Conservation (phyloP, 1,139 yeast genomes). For the Geotrichum candidum region DNA sequence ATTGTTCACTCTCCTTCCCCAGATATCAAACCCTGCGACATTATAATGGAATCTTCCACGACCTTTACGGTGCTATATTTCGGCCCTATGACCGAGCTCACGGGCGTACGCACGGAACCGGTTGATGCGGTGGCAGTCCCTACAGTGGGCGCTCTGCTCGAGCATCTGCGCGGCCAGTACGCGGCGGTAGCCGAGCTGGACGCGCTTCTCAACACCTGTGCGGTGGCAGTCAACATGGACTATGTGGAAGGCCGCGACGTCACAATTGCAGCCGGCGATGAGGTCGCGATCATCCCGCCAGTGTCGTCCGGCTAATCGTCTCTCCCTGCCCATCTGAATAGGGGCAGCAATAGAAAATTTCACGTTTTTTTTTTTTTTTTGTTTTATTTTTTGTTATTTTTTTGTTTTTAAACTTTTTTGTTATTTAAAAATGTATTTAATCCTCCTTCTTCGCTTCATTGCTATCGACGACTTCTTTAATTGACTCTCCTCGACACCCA, state of each 20-base stretch:
- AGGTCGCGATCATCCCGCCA: conserved; percentile 38
- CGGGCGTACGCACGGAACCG: conserved; percentile 1
- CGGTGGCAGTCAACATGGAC: conserved; percentile 34
- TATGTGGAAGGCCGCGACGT: conserved; percentile 28
- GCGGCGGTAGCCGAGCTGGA: neutral
- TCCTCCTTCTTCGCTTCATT: neutral
- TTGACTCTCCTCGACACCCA: neutral
- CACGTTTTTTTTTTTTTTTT: neutral
- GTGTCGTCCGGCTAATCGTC: conserved; percentile 35
- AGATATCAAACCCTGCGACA: neutral
- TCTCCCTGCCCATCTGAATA: neutral
- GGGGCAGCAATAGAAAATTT: neutral
- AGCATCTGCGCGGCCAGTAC: neutral
- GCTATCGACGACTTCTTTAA: neutral
- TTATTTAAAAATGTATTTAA: neutral
- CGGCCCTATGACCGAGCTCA: conserved; percentile 13
- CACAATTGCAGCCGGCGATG: conserved; percentile 26
- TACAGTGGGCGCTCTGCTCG: neutral
- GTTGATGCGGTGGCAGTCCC: neutral
- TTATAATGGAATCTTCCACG: neutral
- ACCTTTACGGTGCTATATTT: conserved; percentile 12
- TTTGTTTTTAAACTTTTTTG: neutral
- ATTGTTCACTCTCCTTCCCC: neutral
- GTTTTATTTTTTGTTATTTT: neutral
- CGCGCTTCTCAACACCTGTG: conserved; percentile 29